Base-by-base conservation (phyloP, 352 stramenopile species). In the Phytopythium delawarense region DNA sequence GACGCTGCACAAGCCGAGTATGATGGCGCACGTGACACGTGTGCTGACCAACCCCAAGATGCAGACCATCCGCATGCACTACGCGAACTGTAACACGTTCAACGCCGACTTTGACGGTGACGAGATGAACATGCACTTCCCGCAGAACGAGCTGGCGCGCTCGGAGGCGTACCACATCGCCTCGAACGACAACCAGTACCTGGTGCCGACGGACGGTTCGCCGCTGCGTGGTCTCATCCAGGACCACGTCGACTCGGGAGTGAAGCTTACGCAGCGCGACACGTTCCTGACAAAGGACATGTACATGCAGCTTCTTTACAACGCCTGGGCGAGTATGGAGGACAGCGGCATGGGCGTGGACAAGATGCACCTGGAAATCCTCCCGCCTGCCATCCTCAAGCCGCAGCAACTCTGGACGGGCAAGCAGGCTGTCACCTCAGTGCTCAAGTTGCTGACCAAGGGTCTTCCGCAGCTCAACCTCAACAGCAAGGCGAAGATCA, bases 121-220 rank as follows among this genome's bases (percentile, higher is more conserved):
- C 76, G 98, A 99, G 86, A 99, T 99, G 88, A 99, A 99, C 83
- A 98, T 99, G 80, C 98, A 99, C 77, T 99, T 99, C 63, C 98
- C 98, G 25, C 98, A 99, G 79, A 99, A 96, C 75, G 94, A 99
- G 67, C 70, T 99, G 21, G 97, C 95, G n/a, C 84, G 96, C 21
- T 94, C 96, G 0, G 98, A 99, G 70, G 96, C 97, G 2, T 97
- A 99, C 76, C 90, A 98, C 63, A 99, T 99, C 69, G 97, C 96
- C 16, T 91, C 84, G 50, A 99, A 98, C 57, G 95, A 99, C 72
- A 85, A 99, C 66, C 97, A 99, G 76, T 99, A 99, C 78, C 81
- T 98, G 48, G 97, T 98, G 39, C 96, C 97, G 11, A 99, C 97
- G 8, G 96, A 99, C 81, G 98, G 97, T 2, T 97, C 96, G 25